Evolutionary conservation across 2,329 filamentous ascomycete species (phyloP).

Genomic region (Fusarium sp.): DNA sequence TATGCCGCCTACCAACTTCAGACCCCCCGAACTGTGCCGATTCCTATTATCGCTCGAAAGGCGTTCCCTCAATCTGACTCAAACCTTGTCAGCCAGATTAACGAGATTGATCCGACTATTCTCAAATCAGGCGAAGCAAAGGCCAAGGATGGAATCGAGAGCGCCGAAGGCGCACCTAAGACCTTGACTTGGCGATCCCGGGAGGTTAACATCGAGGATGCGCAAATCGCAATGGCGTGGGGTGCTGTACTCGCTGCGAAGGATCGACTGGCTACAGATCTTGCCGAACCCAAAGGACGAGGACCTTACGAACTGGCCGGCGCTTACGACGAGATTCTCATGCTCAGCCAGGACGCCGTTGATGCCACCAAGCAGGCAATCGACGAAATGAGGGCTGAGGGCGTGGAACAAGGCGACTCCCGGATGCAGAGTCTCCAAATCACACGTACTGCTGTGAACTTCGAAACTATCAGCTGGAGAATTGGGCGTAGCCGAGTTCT

Average conservation of each 20-base stretch:
- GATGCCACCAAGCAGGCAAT: slow-evolving; percentile 95
- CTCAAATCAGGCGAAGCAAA: slow-evolving; percentile 68
- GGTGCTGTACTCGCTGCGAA: slow-evolving; percentile 74
- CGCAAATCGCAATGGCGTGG: slow-evolving; percentile 88
- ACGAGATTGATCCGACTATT: slow-evolving; percentile 76
- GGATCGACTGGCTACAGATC: slow-evolving; percentile 61
- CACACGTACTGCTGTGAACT: slow-evolving; percentile 92
- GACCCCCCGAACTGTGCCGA: slow-evolving; percentile 85
- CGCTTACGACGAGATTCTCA: slow-evolving; percentile 91
- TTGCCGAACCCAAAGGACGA: slow-evolving; percentile 59
- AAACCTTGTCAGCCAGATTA: slow-evolving; percentile 74
- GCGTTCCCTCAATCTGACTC: slow-evolving; percentile 78
- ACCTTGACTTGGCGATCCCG: slow-evolving; percentile 88
- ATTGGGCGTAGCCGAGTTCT: slow-evolving; percentile 93
- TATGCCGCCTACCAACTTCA: slow-evolving; percentile 95
- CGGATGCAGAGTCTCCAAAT: slow-evolving; percentile 94
- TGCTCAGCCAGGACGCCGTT: slow-evolving; percentile 90
- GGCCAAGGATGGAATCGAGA: slow-evolving; percentile 63
- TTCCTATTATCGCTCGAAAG: slow-evolving; percentile 81
- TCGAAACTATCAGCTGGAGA: slow-evolving; percentile 93
- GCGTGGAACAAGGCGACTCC: slow-evolving; percentile 83
- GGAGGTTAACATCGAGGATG: slow-evolving; percentile 90
- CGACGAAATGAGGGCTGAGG: slow-evolving; percentile 87
- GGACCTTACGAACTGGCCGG: slow-evolving; percentile 78
- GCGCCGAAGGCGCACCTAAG: slow-evolving; percentile 71